Conservation (phyloP, 306 rosid genomes). For the Lathyrus tuberosus region DNA sequence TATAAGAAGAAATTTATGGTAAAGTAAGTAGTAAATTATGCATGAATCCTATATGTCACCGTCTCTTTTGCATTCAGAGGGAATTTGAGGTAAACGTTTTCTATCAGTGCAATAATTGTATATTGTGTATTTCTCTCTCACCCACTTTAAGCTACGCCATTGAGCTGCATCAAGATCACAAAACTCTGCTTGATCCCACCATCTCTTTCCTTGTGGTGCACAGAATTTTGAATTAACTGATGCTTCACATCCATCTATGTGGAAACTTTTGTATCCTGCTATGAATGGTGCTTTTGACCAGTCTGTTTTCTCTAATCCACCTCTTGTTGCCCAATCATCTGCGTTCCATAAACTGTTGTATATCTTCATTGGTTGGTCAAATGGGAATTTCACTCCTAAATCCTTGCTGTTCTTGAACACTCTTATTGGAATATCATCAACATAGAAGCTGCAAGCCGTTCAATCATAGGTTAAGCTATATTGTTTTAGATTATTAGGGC, state of each 20-base stretch:
- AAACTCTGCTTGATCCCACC: constrained; percentile 87
- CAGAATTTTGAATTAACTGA: constrained; percentile 76
- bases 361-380: too few species aligned
- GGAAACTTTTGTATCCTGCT: constrained; percentile 76
- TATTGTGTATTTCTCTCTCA: constrained; percentile 70
- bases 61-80: constrained; percentile 80
- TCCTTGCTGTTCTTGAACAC: too few species aligned
- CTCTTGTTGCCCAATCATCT: too few species aligned
- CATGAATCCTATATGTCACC: constrained; percentile 58
- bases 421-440: too few species aligned
- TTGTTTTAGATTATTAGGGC: too few species aligned
- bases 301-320: constrained; percentile 92
- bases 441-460: too few species aligned
- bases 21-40: background rate
- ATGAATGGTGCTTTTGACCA: constrained; percentile 95
- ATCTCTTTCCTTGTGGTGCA: constrained; percentile 72
- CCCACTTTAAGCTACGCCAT: constrained; percentile 75
- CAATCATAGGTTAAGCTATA: too few species aligned
- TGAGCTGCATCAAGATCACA: constrained; percentile 71
- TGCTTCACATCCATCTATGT: constrained; percentile 89
- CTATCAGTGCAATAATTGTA: constrained; percentile 90
- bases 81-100: constrained; percentile 49
- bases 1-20: too few species aligned
- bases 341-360: too few species aligned
- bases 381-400: too few species aligned